These are phyloP conservation scores for Eleusine coracana DNA, from an alignment of 176 grass and related monocot genomes.

Conservation along the genomic window DNA sequence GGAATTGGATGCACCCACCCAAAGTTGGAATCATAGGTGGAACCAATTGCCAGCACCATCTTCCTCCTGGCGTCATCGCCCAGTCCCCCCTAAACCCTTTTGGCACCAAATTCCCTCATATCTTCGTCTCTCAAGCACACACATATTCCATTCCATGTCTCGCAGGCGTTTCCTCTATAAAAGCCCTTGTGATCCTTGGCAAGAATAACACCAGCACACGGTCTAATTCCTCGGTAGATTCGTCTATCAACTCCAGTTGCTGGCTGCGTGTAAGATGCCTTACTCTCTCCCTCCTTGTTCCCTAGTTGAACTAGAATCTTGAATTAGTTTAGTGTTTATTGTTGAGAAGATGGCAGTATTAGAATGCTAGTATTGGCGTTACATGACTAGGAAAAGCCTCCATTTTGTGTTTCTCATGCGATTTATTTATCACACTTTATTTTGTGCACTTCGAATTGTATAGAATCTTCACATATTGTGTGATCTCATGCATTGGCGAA, in stretches of 20 bases:
- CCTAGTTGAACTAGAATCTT: neutral
- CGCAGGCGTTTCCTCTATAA: slow-evolving; percentile 35
- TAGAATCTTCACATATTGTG: neutral
- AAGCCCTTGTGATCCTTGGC: neutral
- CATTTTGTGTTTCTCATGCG: neutral
- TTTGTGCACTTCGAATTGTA: neutral
- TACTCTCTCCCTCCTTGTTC: neutral
- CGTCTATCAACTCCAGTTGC: neutral
- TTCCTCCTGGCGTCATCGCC: slow-evolving; percentile 5
- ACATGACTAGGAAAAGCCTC: neutral
- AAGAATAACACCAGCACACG: neutral
- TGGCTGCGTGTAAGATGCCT: neutral
- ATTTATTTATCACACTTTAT: neutral
- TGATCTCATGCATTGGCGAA: neutral
- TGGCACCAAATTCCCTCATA: slow-evolving; percentile 15
- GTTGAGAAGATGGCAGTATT: neutral
- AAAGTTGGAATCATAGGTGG: slow-evolving; percentile 41
- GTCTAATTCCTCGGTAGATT: neutral
- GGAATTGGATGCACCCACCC: slow-evolving; percentile 20
- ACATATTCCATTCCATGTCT: neutral
- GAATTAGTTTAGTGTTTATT: neutral
- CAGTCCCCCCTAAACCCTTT: neutral
- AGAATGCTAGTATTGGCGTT: neutral
- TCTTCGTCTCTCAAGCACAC: neutral
- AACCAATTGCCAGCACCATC: slow-evolving; percentile 22